These are phyloP conservation scores for Penicillium sp. DNA, from an alignment of 2,329 filamentous ascomycete species.

Conservation along the genomic window DNA sequence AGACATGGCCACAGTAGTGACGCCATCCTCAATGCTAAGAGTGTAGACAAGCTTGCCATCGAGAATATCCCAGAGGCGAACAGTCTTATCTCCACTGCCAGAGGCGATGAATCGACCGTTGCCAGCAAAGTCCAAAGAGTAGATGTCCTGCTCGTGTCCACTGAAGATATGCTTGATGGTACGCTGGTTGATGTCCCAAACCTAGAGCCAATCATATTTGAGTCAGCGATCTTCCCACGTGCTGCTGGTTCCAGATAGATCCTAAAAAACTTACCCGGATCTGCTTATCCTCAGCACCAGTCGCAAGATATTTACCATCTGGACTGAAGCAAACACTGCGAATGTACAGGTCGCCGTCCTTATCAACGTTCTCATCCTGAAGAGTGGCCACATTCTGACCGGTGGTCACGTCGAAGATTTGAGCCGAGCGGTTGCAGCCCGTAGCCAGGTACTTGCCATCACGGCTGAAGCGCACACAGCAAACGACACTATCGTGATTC, in stretches of 20 bases:
- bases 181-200: slow-evolving; percentile 83
- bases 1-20: slow-evolving; percentile 94
- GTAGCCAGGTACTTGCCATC: slow-evolving; percentile 95
- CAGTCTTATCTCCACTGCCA: slow-evolving; percentile 86
- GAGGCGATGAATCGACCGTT: slow-evolving; percentile 92
- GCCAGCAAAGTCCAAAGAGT: slow-evolving; percentile 86
- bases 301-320: slow-evolving; percentile 85
- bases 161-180: slow-evolving; percentile 85
- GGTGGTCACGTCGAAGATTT: slow-evolving; percentile 87
- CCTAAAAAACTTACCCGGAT: slow-evolving; percentile 61
- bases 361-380: slow-evolving; percentile 78
- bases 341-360: slow-evolving; percentile 89
- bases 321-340: slow-evolving; percentile 97
- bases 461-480: slow-evolving; percentile 91
- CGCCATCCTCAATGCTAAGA: slow-evolving; percentile 88
- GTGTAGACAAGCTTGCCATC: slow-evolving; percentile 71
- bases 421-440: slow-evolving; percentile 96
- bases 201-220: slow-evolving; percentile 44
- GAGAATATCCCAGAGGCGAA: slow-evolving; percentile 92
- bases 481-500: slow-evolving; percentile 89
- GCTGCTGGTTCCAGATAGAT: neutral
- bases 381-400: slow-evolving; percentile 82
- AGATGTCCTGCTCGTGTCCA: slow-evolving; percentile 98
- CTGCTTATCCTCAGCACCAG: slow-evolving; percentile 93
- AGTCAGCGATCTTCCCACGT: slow-evolving; percentile 5